These are phyloP conservation scores for Dactylis glomerata DNA, from an alignment of 176 grass and related monocot species.

Conservation along the genomic window DNA sequence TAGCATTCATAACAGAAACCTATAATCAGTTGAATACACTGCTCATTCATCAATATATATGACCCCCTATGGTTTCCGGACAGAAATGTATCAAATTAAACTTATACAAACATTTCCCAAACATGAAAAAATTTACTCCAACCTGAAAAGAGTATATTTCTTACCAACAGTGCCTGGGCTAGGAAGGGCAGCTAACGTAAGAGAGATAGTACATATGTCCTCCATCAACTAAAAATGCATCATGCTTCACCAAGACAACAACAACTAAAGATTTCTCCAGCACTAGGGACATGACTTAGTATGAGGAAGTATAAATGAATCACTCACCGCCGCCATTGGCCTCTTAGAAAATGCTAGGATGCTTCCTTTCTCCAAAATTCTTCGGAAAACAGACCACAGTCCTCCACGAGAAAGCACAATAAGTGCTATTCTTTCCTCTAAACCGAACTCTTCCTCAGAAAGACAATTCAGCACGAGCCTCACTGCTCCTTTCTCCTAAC, in stretches of 20 bases:
- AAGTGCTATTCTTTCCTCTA: background rate
- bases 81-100: background rate
- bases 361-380: conserved; percentile 11
- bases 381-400: background rate
- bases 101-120: background rate
- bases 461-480: background rate
- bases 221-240: background rate
- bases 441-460: background rate
- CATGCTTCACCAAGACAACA: background rate
- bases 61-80: background rate
- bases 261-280: background rate
- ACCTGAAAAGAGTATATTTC: background rate
- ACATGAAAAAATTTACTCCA: background rate
- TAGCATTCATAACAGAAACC: conserved; percentile 2
- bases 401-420: conserved; percentile 1
- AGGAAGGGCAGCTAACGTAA: background rate
- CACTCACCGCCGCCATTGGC: conserved; percentile 63
- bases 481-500: background rate
- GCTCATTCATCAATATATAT: background rate
- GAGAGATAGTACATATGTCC: background rate
- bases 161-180: background rate
- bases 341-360: background rate
- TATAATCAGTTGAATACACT: background rate
- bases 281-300: conserved; percentile 7
- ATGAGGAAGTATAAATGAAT: background rate